phyloP scores from a whole-genome alignment of 108 stramenopile species.

The Nitzschia sp. region DNA sequence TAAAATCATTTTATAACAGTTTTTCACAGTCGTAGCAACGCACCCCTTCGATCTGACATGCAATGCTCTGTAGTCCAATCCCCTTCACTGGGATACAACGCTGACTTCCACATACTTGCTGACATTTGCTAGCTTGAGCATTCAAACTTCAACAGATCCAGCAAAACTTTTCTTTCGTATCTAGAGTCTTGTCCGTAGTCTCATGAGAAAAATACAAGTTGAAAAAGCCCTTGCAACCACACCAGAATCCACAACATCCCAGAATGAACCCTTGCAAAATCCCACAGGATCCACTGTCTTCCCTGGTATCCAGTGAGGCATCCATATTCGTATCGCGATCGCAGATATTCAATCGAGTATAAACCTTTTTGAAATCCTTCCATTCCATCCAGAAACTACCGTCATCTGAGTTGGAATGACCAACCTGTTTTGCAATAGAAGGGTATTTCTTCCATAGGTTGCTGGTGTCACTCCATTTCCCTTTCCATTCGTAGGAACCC shows the following conservation, averaged over 20 bases:
- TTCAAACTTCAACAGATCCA: constrained; percentile 28
- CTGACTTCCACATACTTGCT: too few species aligned
- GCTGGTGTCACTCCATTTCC: constrained; percentile 56
- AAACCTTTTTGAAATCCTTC: constrained; percentile 58
- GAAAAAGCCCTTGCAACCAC: constrained; percentile 36
- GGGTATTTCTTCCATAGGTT: constrained; percentile 52
- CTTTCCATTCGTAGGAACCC: constrained; percentile 79
- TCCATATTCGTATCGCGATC: constrained; percentile 43
- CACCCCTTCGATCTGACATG: too few species aligned
- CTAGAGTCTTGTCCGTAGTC: constrained; percentile 43
- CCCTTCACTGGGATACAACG: too few species aligned
- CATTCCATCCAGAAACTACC: constrained; percentile 75
- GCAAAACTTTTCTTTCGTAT: constrained; percentile 40
- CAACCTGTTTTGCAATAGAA: constrained; percentile 31
- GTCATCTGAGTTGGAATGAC: constrained; percentile 37
- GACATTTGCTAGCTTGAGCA: too few species aligned
- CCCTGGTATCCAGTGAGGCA: constrained; percentile 41
- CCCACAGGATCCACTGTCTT: constrained; percentile 40
- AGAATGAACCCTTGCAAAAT: constrained; percentile 36
- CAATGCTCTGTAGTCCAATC: too few species aligned
- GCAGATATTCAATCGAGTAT: constrained; percentile 59
- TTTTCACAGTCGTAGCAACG: too few species aligned
- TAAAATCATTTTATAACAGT: too few species aligned
- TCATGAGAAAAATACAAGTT: constrained; percentile 46
- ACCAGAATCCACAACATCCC: constrained; percentile 48